Base-by-base conservation (phyloP, 1,284 basidiomycete genomes). In the Singerocomus inundabilis region DNA sequence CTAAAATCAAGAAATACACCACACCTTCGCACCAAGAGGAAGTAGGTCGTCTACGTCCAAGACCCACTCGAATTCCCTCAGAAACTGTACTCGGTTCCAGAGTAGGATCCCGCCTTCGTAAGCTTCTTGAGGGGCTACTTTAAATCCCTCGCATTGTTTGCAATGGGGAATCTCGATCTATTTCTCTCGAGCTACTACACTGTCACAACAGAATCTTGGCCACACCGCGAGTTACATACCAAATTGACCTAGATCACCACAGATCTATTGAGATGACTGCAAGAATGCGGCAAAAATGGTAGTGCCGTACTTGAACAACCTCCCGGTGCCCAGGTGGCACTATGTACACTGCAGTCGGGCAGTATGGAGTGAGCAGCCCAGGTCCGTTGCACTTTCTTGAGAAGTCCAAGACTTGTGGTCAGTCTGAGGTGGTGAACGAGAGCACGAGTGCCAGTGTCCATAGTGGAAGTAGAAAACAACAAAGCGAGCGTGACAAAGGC, bases 131-230 rank as follows among this genome's bases (percentile, higher is more conserved):
- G 56, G 0, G 84, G 77, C 0, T 63, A 49, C 30, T 70, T 49
- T n/a, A 91, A 85, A 3, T 58, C 57, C 11, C 61, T 60, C 0
- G 74, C 66, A 0, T 82, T 76, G 6, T 71, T 71, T 0, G 66
- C 59, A 0, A 91, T 92, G 0, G 92, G 92, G 57, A 79, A 93
- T 29, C 93, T 78, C 1, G 88, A 84, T n/a, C n/a, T n/a, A n/a
- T n/a, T n/a, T n/a, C n/a, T n/a, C n/a, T n/a, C n/a, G n/a, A n/a
- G n/a, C n/a, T 93, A 26, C 53, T 25, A 25, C 24, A 12, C 33
- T 43, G 47, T 58, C 39, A 45, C 26, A 44, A 53, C 18, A 53
- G n/a, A 30, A 33, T 44, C 36, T 9, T 37, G n/a, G 13, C 30
- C 9, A 25, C 10, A 5, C 12, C 2, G 10, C 6, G 18, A 31